Percentiles rank a stretch among this genome's conserved stretches.
Evolutionary conservation across 2,329 filamentous ascomycete species (phyloP).

Genomic region (Colletotrichum destructivum): DNA sequence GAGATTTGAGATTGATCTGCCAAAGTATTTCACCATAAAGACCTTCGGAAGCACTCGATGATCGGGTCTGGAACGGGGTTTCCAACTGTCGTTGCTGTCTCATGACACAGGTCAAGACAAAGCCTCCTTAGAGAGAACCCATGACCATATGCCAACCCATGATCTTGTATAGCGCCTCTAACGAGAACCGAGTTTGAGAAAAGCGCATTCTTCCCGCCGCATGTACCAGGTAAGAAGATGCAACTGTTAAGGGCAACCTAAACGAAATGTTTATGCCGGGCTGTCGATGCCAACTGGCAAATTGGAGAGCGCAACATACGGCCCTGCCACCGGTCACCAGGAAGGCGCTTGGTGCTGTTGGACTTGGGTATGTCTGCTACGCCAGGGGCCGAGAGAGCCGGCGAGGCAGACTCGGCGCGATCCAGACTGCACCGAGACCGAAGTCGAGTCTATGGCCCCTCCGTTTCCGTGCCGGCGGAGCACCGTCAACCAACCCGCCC

Average conservation of each 20-base stretch:
- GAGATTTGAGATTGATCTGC: too few species aligned
- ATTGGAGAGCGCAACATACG: neutral
- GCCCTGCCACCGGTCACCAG: neutral
- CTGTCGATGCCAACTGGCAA: neutral
- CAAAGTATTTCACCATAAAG: neutral
- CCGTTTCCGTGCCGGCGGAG: constrained; percentile 1
- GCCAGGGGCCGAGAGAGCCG: neutral
- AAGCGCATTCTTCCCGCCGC: neutral
- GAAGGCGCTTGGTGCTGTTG: neutral
- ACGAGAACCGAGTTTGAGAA: neutral
- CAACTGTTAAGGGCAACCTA: neutral
- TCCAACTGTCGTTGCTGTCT: neutral
- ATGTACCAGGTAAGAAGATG: neutral
- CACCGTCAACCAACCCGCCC: neutral
- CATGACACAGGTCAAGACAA: neutral
- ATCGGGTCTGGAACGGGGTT: neutral
- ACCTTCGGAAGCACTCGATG: neutral
- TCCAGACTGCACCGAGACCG: neutral
- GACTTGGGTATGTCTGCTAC: neutral
- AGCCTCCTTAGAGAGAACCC: neutral
- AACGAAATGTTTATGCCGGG: neutral
- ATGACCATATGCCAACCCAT: neutral
- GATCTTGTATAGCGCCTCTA: neutral
- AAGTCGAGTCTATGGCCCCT: neutral
- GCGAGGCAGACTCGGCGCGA: neutral